A percentile compares a stretch with the other conserved stretches of the same genome.
phyloP scores from a whole-genome alignment of 75 land plant genomes.

The Picea sitchensis region DNA sequence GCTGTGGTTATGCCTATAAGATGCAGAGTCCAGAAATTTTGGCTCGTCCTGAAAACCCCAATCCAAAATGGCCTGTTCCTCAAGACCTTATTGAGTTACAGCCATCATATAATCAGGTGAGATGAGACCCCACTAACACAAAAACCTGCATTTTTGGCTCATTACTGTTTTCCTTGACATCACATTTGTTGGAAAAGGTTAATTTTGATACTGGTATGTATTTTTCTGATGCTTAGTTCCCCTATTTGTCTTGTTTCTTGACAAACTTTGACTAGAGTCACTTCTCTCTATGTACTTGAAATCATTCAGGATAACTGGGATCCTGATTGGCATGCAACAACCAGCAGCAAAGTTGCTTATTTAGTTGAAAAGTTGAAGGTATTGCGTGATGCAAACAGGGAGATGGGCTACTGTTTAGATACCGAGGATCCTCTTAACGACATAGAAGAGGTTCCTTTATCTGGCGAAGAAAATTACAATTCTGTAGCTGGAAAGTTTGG shows the following conservation, averaged over 20 bases:
- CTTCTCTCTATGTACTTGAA: constrained; percentile 1
- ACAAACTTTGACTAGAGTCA: neutral
- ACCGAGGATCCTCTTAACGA: neutral
- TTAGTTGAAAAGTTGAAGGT: constrained; percentile 59
- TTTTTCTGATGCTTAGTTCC: neutral
- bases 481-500: neutral
- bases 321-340: constrained; percentile 98
- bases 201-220: neutral
- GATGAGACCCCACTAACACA: neutral
- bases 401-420: constrained; percentile 13
- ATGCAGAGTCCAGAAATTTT: constrained; percentile 90
- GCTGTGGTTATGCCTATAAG: constrained; percentile 77
- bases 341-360: constrained; percentile 94
- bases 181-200: neutral
- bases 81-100: constrained; percentile 97
- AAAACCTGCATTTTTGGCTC: neutral
- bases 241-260: neutral
- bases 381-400: constrained; percentile 38
- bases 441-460: neutral
- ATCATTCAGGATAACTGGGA: constrained; percentile 79
- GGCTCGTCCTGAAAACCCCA: constrained; percentile 95
- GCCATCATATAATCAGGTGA: constrained; percentile 90
- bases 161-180: too few relatives aligned
- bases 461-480: neutral
- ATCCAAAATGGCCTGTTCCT: constrained; percentile 98